phyloP scores from a whole-genome alignment of 768 basidiomycete species.

The Termitomyces sp. region DNA sequence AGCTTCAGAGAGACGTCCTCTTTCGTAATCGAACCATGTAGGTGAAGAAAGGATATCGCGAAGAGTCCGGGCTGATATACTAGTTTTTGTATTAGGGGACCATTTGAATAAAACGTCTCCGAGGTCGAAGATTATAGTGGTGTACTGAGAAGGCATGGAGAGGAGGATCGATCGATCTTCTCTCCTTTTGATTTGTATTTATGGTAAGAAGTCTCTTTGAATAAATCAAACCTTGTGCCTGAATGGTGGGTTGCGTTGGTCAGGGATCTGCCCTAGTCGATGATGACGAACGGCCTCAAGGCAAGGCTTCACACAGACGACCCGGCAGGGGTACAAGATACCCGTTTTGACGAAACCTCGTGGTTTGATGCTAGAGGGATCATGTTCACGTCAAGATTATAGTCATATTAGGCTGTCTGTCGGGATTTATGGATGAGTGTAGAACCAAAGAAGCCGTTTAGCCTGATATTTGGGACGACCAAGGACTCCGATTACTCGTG shows the following conservation, averaged over 20 bases:
- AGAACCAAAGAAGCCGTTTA: not conserved
- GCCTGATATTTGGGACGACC: not conserved
- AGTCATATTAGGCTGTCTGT: not conserved
- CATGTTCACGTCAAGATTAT: not conserved
- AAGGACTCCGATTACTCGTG: not conserved
- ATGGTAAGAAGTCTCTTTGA: slow-evolving; percentile 1
- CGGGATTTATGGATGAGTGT: not conserved
- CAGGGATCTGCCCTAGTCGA: slow-evolving; percentile 5
- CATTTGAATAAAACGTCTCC: slow-evolving; percentile 54
- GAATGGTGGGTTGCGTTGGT: slow-evolving; percentile 8
- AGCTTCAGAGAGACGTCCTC: slow-evolving; percentile 36
- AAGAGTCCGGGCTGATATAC: slow-evolving; percentile 35
- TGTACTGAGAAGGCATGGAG: slow-evolving; percentile 15
- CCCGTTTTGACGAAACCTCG: slow-evolving; percentile 8
- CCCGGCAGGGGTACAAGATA: slow-evolving; percentile 8
- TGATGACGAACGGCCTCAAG: slow-evolving; percentile 16
- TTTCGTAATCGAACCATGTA: slow-evolving; percentile 52
- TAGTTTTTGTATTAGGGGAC: slow-evolving; percentile 40
- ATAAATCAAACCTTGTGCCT: slow-evolving; percentile 15
- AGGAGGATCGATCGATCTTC: not conserved
- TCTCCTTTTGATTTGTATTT: slow-evolving; percentile 4
- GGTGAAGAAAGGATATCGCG: slow-evolving; percentile 36
- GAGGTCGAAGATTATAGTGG: slow-evolving; percentile 46
- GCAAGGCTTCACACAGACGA: slow-evolving; percentile 6
- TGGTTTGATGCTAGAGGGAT: slow-evolving; percentile 7